Conservation (phyloP, 257 asterid species). For the Jasminum sambac region DNA sequence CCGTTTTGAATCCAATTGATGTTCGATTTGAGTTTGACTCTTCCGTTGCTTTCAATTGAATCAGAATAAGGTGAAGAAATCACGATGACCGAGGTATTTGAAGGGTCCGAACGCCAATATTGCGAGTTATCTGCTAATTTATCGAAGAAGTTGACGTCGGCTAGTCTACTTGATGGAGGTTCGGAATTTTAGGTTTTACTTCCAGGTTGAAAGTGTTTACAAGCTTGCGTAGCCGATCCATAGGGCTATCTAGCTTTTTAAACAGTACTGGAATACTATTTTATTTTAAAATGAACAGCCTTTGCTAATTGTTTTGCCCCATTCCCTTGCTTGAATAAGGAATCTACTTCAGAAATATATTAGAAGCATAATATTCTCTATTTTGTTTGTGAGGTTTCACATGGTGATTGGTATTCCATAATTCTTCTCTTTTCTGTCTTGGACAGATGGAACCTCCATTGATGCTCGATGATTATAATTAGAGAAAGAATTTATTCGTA, state of each 20-base stretch:
- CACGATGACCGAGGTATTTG: conserved; percentile 28
- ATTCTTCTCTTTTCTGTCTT: background rate
- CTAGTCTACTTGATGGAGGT: conserved; percentile 27
- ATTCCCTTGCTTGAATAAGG: background rate
- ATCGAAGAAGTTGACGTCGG: conserved; percentile 23
- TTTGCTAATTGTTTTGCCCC: background rate
- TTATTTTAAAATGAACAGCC: background rate
- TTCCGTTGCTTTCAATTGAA: background rate
- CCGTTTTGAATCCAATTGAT: background rate
- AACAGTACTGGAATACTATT: background rate
- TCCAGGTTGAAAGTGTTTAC: conserved; percentile 2
- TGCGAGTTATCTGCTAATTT: conserved; percentile 25
- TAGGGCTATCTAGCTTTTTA: background rate
- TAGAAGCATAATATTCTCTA: background rate
- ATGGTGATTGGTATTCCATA: background rate
- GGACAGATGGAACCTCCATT: background rate
- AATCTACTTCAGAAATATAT: background rate
- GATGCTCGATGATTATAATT: background rate
- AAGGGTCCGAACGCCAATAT: conserved; percentile 22
- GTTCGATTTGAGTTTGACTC: conserved; percentile 12
- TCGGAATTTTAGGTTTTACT: conserved; percentile 18
- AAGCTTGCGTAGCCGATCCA: background rate
- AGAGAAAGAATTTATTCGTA: background rate
- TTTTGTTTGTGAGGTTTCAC: background rate
- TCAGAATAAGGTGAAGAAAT: background rate